Evolutionary conservation across 257 asterid species (phyloP).

Genomic region (Nicotiana sylvestris): DNA sequence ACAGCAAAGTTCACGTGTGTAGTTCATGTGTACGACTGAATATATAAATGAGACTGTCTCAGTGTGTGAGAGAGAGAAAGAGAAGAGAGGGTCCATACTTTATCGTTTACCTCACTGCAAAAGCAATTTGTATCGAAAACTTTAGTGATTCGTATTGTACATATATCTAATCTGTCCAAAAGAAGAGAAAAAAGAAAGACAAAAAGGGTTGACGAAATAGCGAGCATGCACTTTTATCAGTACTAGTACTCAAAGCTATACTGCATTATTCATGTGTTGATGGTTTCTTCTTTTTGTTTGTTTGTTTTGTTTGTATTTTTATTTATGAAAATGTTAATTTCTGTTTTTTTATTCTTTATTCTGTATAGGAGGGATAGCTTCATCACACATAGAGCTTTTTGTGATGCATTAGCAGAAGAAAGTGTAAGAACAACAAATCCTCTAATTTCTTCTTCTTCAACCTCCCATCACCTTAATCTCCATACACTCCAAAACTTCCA

Average conservation of each 20-base stretch:
- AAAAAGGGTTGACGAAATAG: constrained; percentile 44
- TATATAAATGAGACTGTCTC: neutral
- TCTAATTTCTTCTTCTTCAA: constrained; percentile 17
- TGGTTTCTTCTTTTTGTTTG: constrained; percentile 36
- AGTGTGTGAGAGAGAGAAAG: neutral
- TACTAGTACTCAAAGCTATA: neutral
- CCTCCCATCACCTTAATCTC: constrained; percentile 28
- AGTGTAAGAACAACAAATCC: constrained; percentile 47
- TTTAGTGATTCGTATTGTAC: constrained; percentile 15
- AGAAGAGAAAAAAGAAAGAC: constrained; percentile 20
- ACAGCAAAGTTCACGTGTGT: constrained; percentile 10
- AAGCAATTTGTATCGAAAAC: constrained; percentile 26
- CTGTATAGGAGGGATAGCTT: constrained; percentile 62
- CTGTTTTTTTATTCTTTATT: neutral
- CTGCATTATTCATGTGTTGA: neutral
- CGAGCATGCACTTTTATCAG: constrained; percentile 7
- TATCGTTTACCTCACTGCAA: constrained; percentile 25
- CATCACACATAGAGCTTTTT: constrained; percentile 83
- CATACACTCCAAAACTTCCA: constrained; percentile 26
- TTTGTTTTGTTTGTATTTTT: constrained; percentile 34
- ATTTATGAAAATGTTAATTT: constrained; percentile 8
- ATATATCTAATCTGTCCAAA: constrained; percentile 21
- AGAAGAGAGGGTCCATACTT: constrained; percentile 10
- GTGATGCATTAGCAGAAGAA: constrained; percentile 71
- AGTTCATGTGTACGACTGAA: neutral